phyloP scores from a whole-genome alignment of 192 early-diverging fungal species.

The Podila epicladia region DNA sequence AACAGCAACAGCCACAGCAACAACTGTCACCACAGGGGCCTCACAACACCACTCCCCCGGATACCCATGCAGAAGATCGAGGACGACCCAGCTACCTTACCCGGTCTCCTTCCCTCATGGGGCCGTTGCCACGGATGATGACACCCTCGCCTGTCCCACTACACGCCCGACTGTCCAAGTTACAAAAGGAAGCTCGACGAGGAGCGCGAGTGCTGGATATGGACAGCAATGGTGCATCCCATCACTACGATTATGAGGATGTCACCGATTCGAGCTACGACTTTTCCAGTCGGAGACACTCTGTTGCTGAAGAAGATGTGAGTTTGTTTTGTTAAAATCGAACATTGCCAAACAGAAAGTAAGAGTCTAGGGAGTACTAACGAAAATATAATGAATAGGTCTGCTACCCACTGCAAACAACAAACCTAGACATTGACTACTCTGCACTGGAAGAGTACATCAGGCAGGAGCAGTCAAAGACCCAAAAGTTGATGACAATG shows the following conservation, averaged over 20 bases:
- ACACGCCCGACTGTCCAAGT: slow-evolving; percentile 39
- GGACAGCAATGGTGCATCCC: slow-evolving; percentile 35
- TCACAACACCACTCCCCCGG: neutral
- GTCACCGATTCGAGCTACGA: slow-evolving; percentile 41
- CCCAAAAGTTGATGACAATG: slow-evolving; percentile 25
- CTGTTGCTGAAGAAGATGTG: slow-evolving; percentile 51
- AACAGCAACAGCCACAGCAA: neutral
- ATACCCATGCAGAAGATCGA: slow-evolving; percentile 1
- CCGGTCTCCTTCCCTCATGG: slow-evolving; percentile 24
- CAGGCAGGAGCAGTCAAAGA: slow-evolving; percentile 46
- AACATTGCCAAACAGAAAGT: no score
- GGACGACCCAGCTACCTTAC: neutral
- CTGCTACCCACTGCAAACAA: slow-evolving; percentile 33
- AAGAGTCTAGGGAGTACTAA: no score
- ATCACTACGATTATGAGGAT: slow-evolving; percentile 50
- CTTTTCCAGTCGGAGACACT: slow-evolving; percentile 47
- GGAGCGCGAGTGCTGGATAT: slow-evolving; percentile 41
- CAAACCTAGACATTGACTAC: slow-evolving; percentile 35
- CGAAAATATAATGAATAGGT: slow-evolving; percentile 12
- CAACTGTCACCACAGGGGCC: neutral
- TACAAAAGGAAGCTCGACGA: slow-evolving; percentile 34
- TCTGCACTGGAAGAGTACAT: slow-evolving; percentile 43
- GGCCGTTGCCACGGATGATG: slow-evolving; percentile 33
- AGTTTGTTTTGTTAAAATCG: neutral
- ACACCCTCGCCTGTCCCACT: slow-evolving; percentile 42